phyloP scores from a whole-genome alignment of 106 monocot genomes.

The Dioscorea zingiberensis region DNA sequence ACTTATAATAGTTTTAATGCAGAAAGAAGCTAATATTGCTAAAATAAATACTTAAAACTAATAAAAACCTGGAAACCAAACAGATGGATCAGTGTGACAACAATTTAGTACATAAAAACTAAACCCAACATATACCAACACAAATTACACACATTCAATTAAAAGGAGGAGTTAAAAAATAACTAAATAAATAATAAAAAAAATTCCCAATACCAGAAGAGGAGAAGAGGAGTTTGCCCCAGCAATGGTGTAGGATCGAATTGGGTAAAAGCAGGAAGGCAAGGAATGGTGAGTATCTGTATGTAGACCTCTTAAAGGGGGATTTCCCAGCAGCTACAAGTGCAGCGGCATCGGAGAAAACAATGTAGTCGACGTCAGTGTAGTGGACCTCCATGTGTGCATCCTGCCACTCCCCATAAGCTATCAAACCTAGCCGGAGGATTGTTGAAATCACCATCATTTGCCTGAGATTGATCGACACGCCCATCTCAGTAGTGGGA shows the following conservation, averaged over 20 bases:
- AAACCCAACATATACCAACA: slow-evolving; percentile 49
- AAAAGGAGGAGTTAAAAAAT: slow-evolving; percentile 85
- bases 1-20: no score
- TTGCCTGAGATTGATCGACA: slow-evolving; percentile 13
- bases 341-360: no score
- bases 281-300: no score
- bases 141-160: slow-evolving; percentile 77
- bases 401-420: slow-evolving; percentile 91
- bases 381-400: slow-evolving; percentile 87
- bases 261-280: no score
- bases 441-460: slow-evolving; percentile 45
- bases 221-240: no score
- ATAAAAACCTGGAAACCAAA: slow-evolving; percentile 27
- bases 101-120: slow-evolving; percentile 44
- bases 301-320: no score
- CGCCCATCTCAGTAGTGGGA: neutral
- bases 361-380: slow-evolving; percentile 22
- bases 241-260: no score
- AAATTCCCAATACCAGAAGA: no score
- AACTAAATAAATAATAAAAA: neutral
- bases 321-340: no score
- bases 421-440: slow-evolving; percentile 43
- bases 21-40: no score
- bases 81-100: slow-evolving; percentile 64
- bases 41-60: neutral